Conservation (phyloP, 2,329 filamentous ascomycete species). For the Colletotrichum falcatum region DNA sequence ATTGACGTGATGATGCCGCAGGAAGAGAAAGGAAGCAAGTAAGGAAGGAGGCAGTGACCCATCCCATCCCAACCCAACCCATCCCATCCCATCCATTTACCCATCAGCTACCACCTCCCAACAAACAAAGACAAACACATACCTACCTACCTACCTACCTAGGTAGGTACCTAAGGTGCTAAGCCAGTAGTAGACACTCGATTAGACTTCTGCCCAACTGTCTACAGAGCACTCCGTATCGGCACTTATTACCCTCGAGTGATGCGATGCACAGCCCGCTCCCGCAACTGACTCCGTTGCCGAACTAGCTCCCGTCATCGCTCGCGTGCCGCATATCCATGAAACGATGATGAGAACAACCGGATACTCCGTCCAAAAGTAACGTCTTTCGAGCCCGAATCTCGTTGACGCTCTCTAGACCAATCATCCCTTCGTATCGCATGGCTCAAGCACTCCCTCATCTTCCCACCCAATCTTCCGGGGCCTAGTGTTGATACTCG, state of each 20-base stretch:
- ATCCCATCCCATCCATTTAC: too few species aligned
- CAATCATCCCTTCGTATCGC: neutral
- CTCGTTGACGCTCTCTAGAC: neutral
- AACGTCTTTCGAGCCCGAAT: neutral
- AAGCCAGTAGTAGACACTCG: too few species aligned
- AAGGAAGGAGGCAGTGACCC: constrained; percentile 13
- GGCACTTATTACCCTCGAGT: neutral
- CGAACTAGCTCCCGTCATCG: neutral
- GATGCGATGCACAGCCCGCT: neutral
- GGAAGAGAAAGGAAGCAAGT: neutral
- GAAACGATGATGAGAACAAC: neutral
- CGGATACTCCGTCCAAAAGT: neutral
- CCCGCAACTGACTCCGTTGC: neutral
- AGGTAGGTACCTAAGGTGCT: too few species aligned
- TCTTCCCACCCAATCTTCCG: neutral
- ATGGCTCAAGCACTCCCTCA: constrained; percentile 6
- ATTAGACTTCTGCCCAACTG: constrained; percentile 10
- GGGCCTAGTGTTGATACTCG: too few species aligned
- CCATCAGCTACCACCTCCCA: too few species aligned
- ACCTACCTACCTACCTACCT: neutral
- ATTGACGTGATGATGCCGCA: constrained; percentile 31
- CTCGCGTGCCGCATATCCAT: constrained; percentile 4
- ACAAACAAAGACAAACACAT: too few species aligned
- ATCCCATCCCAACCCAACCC: too few species aligned
- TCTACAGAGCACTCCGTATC: neutral